Conservation (phyloP, 306 rosid genomes). For the Pterocarpus macrocarpus region DNA sequence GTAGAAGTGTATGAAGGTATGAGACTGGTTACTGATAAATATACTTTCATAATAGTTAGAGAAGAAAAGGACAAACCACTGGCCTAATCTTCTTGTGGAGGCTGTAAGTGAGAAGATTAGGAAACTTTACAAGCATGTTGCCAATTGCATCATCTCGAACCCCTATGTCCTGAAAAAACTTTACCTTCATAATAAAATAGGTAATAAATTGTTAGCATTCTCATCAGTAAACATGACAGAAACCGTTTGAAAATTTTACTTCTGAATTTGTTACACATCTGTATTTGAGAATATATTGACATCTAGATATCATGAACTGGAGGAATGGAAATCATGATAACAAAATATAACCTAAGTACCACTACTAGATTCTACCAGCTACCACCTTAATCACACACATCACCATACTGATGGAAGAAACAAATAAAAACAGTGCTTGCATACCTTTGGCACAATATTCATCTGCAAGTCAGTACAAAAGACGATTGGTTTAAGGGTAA, state of each 20-base stretch:
- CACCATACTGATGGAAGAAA: conserved; percentile 2
- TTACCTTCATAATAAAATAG: conserved; percentile 63
- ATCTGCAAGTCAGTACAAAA: conserved; percentile 80
- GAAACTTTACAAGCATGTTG: conserved; percentile 95
- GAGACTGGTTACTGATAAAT: conserved; percentile 13
- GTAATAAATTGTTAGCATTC: conserved; percentile 36
- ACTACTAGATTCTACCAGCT: background rate
- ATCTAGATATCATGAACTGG: conserved; percentile 13
- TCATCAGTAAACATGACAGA: conserved; percentile 35
- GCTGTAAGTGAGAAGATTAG: conserved; percentile 85
- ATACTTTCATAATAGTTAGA: conserved; percentile 12
- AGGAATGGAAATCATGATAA: conserved; percentile 34
- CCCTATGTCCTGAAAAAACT: conserved; percentile 82
- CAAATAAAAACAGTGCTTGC: conserved; percentile 27
- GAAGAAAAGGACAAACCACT: conserved; percentile 73
- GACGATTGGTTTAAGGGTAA: conserved; percentile 81
- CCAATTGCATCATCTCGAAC: conserved; percentile 82
- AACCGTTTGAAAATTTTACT: conserved; percentile 28
- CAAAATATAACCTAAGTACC: background rate
- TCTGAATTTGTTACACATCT: conserved; percentile 13
- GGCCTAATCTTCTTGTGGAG: conserved; percentile 89
- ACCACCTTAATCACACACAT: too few relatives aligned
- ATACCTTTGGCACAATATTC: conserved; percentile 89
- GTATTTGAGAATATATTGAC: conserved; percentile 26
- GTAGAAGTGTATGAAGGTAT: background rate